phyloP scores from a whole-genome alignment of 371 early-diverging fungal genomes.

The Cokeromyces recurvatus region DNA sequence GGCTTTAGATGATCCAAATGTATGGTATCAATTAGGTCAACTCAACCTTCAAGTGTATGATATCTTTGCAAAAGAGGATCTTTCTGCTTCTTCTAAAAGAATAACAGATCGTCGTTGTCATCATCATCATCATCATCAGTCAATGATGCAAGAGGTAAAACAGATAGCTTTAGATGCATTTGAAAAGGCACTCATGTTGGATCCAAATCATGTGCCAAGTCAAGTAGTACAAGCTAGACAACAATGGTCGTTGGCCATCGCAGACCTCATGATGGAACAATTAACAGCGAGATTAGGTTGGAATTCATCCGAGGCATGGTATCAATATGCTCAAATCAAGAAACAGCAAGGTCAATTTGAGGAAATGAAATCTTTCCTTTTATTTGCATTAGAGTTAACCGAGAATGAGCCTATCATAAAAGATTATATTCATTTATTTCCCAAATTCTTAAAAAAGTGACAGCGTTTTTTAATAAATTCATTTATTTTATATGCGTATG shows the following conservation, averaged over 20 bases:
- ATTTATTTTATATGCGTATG: too few relatives aligned
- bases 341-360: conserved; percentile 13
- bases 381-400: conserved; percentile 24
- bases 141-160: conserved; percentile 9
- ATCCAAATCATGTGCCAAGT: conserved; percentile 29
- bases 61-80: too few relatives aligned
- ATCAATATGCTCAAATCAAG: conserved; percentile 10
- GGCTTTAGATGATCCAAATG: conserved; percentile 41
- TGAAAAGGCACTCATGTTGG: conserved; percentile 26
- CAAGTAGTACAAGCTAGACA: conserved; percentile 23
- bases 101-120: too few relatives aligned
- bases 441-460: too few relatives aligned
- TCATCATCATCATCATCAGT: not conserved
- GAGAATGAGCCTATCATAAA: conserved; percentile 44
- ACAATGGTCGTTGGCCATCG: conserved; percentile 5
- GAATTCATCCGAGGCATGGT: conserved; percentile 30
- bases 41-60: conserved; percentile 37
- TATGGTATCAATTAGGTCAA: conserved; percentile 57
- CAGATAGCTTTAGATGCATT: conserved; percentile 32
- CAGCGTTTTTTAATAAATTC: too few relatives aligned
- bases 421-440: too few relatives aligned
- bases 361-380: conserved; percentile 20
- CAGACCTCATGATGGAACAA: conserved; percentile 20
- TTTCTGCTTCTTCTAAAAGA: not conserved
- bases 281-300: conserved; percentile 22